These are phyloP conservation scores for Leptographium procerum DNA, from an alignment of 2,329 filamentous ascomycete genomes.

Conservation along the genomic window DNA sequence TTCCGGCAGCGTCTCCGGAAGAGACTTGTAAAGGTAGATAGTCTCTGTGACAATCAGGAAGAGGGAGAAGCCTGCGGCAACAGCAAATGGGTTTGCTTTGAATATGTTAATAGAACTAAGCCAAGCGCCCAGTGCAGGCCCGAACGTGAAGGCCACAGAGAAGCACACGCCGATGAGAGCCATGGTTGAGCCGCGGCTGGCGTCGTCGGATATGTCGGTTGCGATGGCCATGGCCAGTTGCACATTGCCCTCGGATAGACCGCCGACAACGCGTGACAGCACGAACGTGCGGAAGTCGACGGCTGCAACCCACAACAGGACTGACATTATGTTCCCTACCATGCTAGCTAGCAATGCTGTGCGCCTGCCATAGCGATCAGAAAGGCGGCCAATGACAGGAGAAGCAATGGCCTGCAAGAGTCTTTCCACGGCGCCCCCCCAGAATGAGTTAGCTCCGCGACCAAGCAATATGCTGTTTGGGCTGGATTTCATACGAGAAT, in stretches of 20 bases:
- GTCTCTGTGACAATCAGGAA: constrained; percentile 80
- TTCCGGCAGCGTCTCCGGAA: constrained; percentile 77
- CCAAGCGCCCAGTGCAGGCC: constrained; percentile 81
- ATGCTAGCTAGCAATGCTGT: constrained; percentile 84
- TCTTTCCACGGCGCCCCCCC: constrained; percentile 26
- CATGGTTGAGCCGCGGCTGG: constrained; percentile 81
- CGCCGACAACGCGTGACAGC: constrained; percentile 83
- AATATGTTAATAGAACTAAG: constrained; percentile 68
- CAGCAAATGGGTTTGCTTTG: constrained; percentile 83
- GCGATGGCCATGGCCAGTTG: constrained; percentile 94
- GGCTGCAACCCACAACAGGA: constrained; percentile 86
- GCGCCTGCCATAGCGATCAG: constrained; percentile 77
- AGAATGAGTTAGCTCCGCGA: background rate
- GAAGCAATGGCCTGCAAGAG: constrained; percentile 87
- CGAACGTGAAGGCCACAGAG: constrained; percentile 93
- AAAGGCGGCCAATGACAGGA: constrained; percentile 79
- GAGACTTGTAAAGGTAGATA: constrained; percentile 66
- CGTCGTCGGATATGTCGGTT: constrained; percentile 84
- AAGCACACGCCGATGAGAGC: constrained; percentile 94
- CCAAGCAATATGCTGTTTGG: background rate
- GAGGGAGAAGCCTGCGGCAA: constrained; percentile 79
- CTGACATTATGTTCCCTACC: constrained; percentile 83
- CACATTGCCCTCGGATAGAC: constrained; percentile 91
- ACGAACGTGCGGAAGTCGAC: constrained; percentile 94
- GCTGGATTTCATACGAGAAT: constrained; percentile 47